A percentile compares a stretch with the other conserved stretches of the same genome.
Evolutionary conservation across 2,329 filamentous ascomycete genomes (phyloP).

Genomic region (Phoma sp.): DNA sequence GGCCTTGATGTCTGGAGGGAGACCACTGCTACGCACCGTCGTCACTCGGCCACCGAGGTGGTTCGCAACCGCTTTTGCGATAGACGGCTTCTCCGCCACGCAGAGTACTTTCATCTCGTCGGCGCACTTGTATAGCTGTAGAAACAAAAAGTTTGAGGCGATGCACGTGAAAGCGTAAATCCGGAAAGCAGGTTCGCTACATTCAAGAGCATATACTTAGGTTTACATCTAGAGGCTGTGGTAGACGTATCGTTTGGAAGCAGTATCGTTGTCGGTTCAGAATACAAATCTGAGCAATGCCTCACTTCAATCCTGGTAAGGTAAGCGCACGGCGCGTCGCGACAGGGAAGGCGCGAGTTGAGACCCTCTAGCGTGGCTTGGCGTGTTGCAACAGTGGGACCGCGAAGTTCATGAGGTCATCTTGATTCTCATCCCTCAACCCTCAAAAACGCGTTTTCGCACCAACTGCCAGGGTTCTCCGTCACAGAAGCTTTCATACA

Average conservation of each 20-base stretch:
- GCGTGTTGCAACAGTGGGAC: conserved; percentile 15
- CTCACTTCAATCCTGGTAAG: too few species aligned
- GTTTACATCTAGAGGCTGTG: too few species aligned
- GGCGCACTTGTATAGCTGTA: conserved; percentile 7
- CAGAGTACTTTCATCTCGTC: conserved; percentile 66
- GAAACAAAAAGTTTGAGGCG: conserved; percentile 11
- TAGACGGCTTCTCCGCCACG: conserved; percentile 89
- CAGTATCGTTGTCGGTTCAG: too few species aligned
- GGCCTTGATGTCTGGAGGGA: not conserved
- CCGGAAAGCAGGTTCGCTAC: too few species aligned
- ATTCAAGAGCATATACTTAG: too few species aligned
- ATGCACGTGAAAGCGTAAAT: conserved; percentile 42
- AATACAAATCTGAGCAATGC: too few species aligned
- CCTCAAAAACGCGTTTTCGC: not conserved
- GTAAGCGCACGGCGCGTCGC: conserved; percentile 26
- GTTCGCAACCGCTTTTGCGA: conserved; percentile 89
- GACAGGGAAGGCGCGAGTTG: conserved; percentile 26
- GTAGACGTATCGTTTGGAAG: too few species aligned
- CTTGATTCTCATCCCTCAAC: not conserved
- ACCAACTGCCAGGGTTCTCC: not conserved
- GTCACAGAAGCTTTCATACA: not conserved
- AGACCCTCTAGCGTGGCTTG: conserved; percentile 5
- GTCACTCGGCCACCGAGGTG: conserved; percentile 83
- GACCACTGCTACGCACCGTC: conserved; percentile 59
- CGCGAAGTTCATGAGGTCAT: conserved; percentile 31